Evolutionary conservation across 495 filamentous ascomycete species (phyloP).

Genomic region (Aspergillus leporis): DNA sequence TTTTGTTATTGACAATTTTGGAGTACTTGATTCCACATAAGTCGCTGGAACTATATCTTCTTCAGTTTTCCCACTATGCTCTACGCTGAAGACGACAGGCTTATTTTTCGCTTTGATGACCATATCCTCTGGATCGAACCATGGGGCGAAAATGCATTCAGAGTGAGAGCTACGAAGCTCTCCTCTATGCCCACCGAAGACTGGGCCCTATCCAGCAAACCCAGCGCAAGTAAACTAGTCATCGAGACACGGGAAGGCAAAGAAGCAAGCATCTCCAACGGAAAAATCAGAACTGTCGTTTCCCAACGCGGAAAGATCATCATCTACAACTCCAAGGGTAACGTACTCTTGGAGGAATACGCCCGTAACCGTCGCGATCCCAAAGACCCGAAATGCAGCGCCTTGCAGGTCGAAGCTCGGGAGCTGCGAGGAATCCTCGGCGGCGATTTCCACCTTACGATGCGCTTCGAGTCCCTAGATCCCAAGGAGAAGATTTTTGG

Average conservation of each 20-base stretch:
- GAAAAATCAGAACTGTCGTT: constrained; percentile 51
- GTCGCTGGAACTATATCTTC: background rate
- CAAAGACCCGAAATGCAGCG: constrained; percentile 54
- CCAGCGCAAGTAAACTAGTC: constrained; percentile 12
- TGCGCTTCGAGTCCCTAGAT: constrained; percentile 53
- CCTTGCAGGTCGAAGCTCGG: constrained; percentile 52
- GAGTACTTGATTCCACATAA: background rate
- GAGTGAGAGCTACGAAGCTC: constrained; percentile 53
- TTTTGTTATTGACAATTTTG: background rate
- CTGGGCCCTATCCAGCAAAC: constrained; percentile 50
- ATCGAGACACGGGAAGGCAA: constrained; percentile 28
- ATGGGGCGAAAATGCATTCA: constrained; percentile 55
- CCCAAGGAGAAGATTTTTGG: constrained; percentile 57
- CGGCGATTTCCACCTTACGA: constrained; percentile 53
- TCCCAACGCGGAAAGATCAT: constrained; percentile 50
- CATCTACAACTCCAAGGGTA: constrained; percentile 46
- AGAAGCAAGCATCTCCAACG: constrained; percentile 49
- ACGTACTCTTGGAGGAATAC: constrained; percentile 56
- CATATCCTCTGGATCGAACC: constrained; percentile 56
- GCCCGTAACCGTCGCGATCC: constrained; percentile 51
- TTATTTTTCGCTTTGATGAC: constrained; percentile 52
- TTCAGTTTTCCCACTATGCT: constrained; percentile 37
- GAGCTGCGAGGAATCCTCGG: constrained; percentile 54
- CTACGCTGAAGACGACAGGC: constrained; percentile 37
- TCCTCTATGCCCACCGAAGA: constrained; percentile 48